Conservation (phyloP, 768 basidiomycete genomes). For the Amanita pseudoporphyria region DNA sequence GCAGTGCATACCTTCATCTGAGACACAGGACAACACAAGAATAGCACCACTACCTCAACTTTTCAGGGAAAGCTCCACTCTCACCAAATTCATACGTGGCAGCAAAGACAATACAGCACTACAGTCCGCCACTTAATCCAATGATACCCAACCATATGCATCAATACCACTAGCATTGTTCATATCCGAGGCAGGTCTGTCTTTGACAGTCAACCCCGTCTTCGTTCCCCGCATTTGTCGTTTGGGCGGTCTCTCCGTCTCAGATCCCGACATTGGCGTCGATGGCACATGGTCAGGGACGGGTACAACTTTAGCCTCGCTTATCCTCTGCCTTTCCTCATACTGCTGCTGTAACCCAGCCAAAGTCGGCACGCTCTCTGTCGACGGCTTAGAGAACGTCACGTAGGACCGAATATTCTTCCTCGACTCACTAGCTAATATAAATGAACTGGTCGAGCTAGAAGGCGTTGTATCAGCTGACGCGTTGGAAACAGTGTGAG, state of each 20-base stretch:
- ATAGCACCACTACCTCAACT: slow-evolving; percentile 9
- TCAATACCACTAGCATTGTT: slow-evolving; percentile 6
- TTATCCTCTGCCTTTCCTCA: slow-evolving; percentile 22
- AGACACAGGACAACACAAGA: slow-evolving; percentile 4
- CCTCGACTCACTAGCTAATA: slow-evolving; percentile 39
- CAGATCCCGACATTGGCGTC: slow-evolving; percentile 24
- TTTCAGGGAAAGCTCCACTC: slow-evolving; percentile 34
- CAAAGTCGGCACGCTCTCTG: slow-evolving; percentile 41
- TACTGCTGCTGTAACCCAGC: slow-evolving; percentile 48
- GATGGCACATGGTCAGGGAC: slow-evolving; percentile 7
- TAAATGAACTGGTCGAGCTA: slow-evolving; percentile 13
- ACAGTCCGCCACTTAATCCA: slow-evolving; percentile 28
- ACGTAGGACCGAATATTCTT: slow-evolving; percentile 37
- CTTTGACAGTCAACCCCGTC: slow-evolving; percentile 34
- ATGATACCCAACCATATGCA: slow-evolving; percentile 16
- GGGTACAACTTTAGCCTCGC: slow-evolving; percentile 12
- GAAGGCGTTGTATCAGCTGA: slow-evolving; percentile 18
- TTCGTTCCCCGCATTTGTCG: slow-evolving; percentile 28
- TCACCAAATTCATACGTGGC: slow-evolving; percentile 12
- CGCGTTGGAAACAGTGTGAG: slow-evolving; percentile 51
- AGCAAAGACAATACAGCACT: slow-evolving; percentile 25
- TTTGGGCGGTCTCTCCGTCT: slow-evolving; percentile 41
- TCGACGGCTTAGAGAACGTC: slow-evolving; percentile 58
- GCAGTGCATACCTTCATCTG: too few relatives aligned
- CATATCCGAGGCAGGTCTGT: slow-evolving; percentile 20